A percentile compares a stretch with the other conserved stretches of the same genome.
Evolutionary conservation across 2,329 filamentous ascomycete species (phyloP).

Genomic region (Fusarium oxysporum): DNA sequence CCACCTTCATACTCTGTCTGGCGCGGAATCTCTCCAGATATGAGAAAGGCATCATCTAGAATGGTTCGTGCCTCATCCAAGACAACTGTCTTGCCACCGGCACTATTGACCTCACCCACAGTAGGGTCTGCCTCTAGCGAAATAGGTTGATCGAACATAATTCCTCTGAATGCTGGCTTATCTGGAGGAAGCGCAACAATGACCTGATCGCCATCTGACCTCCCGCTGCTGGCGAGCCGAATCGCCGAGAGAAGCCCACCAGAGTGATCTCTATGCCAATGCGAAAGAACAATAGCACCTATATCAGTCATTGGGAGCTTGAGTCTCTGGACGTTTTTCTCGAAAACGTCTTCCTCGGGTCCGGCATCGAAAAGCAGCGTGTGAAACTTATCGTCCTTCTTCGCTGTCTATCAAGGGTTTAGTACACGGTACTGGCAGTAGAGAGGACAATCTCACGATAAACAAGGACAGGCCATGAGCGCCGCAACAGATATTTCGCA

Average conservation of each 20-base stretch:
- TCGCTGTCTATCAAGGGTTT: background rate
- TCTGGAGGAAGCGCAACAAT: background rate
- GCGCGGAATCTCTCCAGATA: background rate
- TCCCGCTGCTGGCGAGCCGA: background rate
- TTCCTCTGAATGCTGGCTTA: background rate
- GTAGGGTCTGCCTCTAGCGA: background rate
- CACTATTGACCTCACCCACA: background rate
- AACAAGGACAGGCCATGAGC: background rate
- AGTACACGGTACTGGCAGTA: background rate
- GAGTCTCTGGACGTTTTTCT: background rate
- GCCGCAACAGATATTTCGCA: background rate
- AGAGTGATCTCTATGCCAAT: conserved; percentile 2
- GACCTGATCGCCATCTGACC: too few relatives aligned
- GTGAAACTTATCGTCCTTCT: background rate
- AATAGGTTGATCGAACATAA: background rate
- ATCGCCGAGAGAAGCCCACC: background rate
- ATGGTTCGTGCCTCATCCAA: background rate
- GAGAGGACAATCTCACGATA: background rate
- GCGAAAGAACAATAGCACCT: background rate
- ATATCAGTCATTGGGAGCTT: background rate
- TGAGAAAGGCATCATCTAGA: background rate
- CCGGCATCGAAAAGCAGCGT: background rate
- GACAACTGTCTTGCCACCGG: background rate
- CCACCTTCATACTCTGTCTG: background rate
- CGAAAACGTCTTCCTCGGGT: background rate